Evolutionary conservation across 345 rosid species (phyloP), one percentile per base, ranked within the genome.

Genomic region (Kernera saxatilis): DNA sequence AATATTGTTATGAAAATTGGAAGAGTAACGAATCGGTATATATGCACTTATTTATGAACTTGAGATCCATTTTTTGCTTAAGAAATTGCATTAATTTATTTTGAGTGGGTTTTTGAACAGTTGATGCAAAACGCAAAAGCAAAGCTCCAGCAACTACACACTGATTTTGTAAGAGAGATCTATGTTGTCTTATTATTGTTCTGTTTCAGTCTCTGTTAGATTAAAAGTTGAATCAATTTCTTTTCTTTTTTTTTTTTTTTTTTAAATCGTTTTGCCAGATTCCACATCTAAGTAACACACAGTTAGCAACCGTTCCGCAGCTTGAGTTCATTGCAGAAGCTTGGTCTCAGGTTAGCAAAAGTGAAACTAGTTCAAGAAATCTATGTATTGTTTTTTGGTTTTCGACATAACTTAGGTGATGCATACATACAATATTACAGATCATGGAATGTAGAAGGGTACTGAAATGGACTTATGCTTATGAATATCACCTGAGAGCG

Each of bases 391-490:
- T 58, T 53, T 30, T 59, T 37, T 27, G 56, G 27, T 54, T 7
- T 44, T 23, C 8, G 3, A 21, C 55, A 13, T 8, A 29, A 58
- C 5, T 43, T 14, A 60, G 5, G 17, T 80, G 56, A 86, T 86
- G 85, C 32, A 43, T 64, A 13, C 39, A 41, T 44, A 4, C 12
- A 23, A 27, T 51, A n/a, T n/a, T n/a, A 29, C 46, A 74, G 78
- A 83, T 91, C 41, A 86, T 86, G 68, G 97, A 91, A 78, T 91
- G 87, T 74, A 81, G 83, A 63, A 85, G 96, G 73, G 81, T 88
- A 64, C 70, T 88, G 74, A 88, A 87, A 74, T 91, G 96, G 97
- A 91, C 86, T 35, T 85, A 87, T 79, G 88, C 90, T 23, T 91
- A 88, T 79, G 93, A 82, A 51, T 91, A 79, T 76, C 87, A 87